Conservation (phyloP, 805 yeast genomes). For the Ogataea neopini region DNA sequence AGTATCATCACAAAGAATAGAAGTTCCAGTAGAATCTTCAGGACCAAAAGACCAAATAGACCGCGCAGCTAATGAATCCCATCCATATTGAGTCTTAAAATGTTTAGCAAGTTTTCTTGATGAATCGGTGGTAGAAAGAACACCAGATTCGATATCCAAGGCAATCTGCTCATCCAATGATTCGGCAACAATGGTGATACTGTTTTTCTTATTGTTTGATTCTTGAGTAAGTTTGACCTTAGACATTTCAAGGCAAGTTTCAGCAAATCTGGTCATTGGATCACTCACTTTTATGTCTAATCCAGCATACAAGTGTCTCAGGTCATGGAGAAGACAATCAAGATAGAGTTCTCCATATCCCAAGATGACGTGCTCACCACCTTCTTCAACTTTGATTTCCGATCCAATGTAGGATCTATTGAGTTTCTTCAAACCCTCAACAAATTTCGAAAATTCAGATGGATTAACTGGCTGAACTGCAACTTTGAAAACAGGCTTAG, state of each 20-base stretch:
- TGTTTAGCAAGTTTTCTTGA: conserved; percentile 49
- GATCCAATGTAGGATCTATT: conserved; percentile 66
- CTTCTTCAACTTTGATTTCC: conserved; percentile 74
- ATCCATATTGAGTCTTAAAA: conserved; percentile 58
- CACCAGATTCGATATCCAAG: conserved; percentile 54
- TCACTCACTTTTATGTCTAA: conserved; percentile 81
- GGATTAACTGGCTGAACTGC: conserved; percentile 84
- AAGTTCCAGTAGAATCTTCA: conserved; percentile 51
- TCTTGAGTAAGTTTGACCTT: conserved; percentile 64
- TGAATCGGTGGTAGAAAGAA: conserved; percentile 35
- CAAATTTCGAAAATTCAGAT: conserved; percentile 70
- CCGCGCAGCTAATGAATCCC: conserved; percentile 85
- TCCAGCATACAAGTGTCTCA: conserved; percentile 61
- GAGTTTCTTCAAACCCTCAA: conserved; percentile 66
- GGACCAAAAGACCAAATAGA: conserved; percentile 81
- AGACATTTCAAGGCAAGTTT: conserved; percentile 68
- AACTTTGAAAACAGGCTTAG: conserved; percentile 68
- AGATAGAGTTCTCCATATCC: conserved; percentile 89
- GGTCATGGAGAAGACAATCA: conserved; percentile 79
- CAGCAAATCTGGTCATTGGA: conserved; percentile 78
- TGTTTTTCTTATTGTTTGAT: conserved; percentile 54
- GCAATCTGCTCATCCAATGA: conserved; percentile 62
- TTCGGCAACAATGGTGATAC: conserved; percentile 72
- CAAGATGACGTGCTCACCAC: conserved; percentile 79
- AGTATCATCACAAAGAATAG: conserved; percentile 65